Conservation (phyloP, 352 stramenopile species). For the Globisporangium camurandrum region DNA sequence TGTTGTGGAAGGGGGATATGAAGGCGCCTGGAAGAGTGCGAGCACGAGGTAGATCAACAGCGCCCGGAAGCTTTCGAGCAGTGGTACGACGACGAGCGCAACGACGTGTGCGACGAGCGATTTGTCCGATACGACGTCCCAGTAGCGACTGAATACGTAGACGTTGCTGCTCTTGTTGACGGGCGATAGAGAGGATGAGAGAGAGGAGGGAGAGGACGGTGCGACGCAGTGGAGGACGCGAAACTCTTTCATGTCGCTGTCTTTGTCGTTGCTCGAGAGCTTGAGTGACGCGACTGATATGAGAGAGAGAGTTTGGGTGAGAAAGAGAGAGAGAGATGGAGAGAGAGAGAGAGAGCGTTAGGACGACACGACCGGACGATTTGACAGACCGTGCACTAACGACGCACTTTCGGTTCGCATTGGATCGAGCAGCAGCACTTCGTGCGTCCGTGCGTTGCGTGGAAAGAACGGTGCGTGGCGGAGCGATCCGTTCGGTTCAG, state of each 20-base stretch:
- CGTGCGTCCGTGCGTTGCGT: conserved; percentile 27
- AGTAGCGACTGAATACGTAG: conserved; percentile 82
- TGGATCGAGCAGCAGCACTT: conserved; percentile 68
- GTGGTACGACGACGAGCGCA: conserved; percentile 44
- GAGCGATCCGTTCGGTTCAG: conserved; percentile 42
- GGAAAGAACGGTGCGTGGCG: conserved; percentile 55
- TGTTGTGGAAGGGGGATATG: too few relatives aligned
- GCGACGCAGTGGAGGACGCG: conserved; percentile 68
- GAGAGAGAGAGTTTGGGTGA: not conserved
- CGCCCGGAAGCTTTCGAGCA: conserved; percentile 57
- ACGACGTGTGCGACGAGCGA: conserved; percentile 62
- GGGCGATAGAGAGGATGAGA: too few relatives aligned
- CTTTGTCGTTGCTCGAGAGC: conserved; percentile 45
- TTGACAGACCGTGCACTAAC: too few relatives aligned
- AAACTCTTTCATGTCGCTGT: conserved; percentile 69
- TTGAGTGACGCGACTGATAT: conserved; percentile 52
- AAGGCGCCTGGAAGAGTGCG: conserved; percentile 31
- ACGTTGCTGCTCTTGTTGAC: conserved; percentile 35
- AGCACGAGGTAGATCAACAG: conserved; percentile 59
- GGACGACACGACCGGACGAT: too few relatives aligned
- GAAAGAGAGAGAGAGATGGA: not conserved
- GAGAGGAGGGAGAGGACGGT: too few relatives aligned
- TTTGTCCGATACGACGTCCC: conserved; percentile 74
- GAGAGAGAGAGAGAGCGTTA: too few relatives aligned
- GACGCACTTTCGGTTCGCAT: conserved; percentile 58